Conservation (phyloP, 176 grass and related monocot genomes). For the bread wheat (Triticum aestivum) region IWGSC_CS_RefSeq_v2.1 NC_057808.1:457651045-457651544, state of each 20-base stretch:
- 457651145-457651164: background rate
- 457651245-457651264: background rate
- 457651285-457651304: background rate
- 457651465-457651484: background rate
- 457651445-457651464: background rate
- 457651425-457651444: background rate
- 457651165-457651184: background rate
- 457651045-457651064: background rate
- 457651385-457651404: background rate
- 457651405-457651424: background rate
- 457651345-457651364: too few relatives aligned
- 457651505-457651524: background rate
- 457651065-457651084: background rate
- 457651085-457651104: background rate
- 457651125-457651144: background rate
- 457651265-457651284: background rate
- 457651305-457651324: too few relatives aligned
- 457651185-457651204: background rate
- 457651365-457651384: background rate
- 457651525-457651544: background rate
- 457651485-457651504: background rate
- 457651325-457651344: too few relatives aligned
- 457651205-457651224: background rate
- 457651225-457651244: background rate
- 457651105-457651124: background rate